Conservation (phyloP, 129 eudicot genomes). For the Arctium lappa region DNA sequence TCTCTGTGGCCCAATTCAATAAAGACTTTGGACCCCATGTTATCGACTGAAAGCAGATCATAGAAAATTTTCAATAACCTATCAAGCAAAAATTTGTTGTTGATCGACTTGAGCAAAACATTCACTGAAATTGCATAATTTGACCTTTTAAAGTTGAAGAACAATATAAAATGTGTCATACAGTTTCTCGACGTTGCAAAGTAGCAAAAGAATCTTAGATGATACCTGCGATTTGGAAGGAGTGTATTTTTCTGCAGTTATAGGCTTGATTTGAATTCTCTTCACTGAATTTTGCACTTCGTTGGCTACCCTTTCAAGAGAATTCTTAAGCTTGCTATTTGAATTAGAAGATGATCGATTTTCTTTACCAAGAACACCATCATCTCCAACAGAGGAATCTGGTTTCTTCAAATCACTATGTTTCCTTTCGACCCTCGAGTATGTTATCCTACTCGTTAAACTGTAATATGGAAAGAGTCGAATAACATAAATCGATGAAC, state of each 20-base stretch:
- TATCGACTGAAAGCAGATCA: background rate
- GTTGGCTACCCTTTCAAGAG: conserved; percentile 26
- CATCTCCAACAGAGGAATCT: conserved; percentile 21
- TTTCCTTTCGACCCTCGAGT: conserved; percentile 23
- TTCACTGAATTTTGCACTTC: conserved; percentile 26
- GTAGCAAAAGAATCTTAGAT: background rate
- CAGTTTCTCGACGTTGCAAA: background rate
- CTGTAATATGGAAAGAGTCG: no score
- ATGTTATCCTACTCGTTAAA: conserved; percentile 31
- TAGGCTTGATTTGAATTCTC: conserved; percentile 37
- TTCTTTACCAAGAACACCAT: conserved; percentile 46
- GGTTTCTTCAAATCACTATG: conserved; percentile 15
- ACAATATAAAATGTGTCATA: background rate
- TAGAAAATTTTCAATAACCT: background rate
- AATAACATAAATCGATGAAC: no score
- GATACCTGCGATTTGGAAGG: conserved; percentile 55
- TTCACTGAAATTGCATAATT: conserved; percentile 1
- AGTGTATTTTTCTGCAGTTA: conserved; percentile 22
- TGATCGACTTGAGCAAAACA: background rate
- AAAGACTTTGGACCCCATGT: background rate
- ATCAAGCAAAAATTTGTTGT: background rate
- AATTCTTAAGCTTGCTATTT: conserved; percentile 27
- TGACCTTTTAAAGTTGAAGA: background rate
- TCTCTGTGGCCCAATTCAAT: background rate
- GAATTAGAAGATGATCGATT: conserved; percentile 39